Evolutionary conservation across 768 basidiomycete species (phyloP).

Genomic region (Psilocybe azurescens): DNA sequence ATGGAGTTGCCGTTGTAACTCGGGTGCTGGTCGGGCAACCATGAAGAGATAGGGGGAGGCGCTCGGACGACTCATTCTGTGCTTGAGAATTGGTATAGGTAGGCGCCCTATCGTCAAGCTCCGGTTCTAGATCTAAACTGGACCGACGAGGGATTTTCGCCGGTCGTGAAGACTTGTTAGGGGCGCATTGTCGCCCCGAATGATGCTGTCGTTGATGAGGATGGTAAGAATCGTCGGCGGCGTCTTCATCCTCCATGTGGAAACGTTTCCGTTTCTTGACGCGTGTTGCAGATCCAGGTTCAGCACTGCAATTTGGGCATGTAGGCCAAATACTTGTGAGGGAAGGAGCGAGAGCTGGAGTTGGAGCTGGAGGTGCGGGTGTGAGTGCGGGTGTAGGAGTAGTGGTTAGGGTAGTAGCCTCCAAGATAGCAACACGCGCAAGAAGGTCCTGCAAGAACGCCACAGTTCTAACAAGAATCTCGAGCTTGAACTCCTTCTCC

Average conservation of each 20-base stretch:
- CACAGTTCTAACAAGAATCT: conserved; percentile 86
- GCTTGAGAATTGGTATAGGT: background rate
- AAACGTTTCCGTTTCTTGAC: conserved; percentile 25
- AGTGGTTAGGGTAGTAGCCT: conserved; percentile 26
- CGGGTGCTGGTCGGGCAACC: conserved; percentile 49
- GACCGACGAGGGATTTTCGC: conserved; percentile 16
- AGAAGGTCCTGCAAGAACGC: conserved; percentile 77
- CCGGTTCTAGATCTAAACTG: background rate
- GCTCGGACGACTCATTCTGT: conserved; percentile 26
- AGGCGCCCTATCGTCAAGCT: background rate
- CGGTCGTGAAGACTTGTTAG: conserved; percentile 1
- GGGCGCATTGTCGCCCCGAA: background rate
- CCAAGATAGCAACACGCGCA: conserved; percentile 49
- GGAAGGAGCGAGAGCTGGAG: background rate
- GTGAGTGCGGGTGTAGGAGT: background rate
- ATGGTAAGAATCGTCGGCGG: background rate
- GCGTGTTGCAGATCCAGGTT: background rate
- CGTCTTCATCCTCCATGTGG: background rate
- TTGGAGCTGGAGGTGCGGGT: background rate
- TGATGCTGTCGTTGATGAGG: background rate
- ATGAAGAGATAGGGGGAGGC: conserved; percentile 74
- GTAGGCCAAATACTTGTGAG: background rate
- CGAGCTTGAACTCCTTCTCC: conserved; percentile 92
- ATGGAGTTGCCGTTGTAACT: conserved; percentile 22
- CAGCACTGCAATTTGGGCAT: conserved; percentile 30